Evolutionary conservation across 257 asterid species (phyloP).

Genomic region (Linaria vulgaris): DNA sequence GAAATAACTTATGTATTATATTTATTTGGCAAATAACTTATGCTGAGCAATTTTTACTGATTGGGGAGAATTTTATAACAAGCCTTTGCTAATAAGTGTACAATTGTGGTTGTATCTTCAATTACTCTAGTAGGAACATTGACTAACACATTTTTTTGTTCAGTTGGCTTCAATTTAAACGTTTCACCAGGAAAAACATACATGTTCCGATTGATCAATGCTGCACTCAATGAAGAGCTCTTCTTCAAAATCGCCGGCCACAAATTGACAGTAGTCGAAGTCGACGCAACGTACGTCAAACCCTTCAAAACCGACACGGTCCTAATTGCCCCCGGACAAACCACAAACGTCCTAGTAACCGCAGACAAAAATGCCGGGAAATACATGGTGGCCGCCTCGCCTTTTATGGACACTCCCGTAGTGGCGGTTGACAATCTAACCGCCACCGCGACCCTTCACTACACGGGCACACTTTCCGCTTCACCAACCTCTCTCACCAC

Average conservation of each 20-base stretch:
- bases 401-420: constrained; percentile 67
- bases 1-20: too few species aligned
- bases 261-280: constrained; percentile 77
- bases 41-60: too few species aligned
- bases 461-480: constrained; percentile 53
- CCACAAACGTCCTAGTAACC: constrained; percentile 67
- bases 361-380: constrained; percentile 56
- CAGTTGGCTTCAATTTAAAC: constrained; percentile 62
- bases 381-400: constrained; percentile 72
- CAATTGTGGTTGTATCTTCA: too few species aligned
- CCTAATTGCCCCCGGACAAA: constrained; percentile 79
- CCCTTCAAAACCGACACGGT: constrained; percentile 82
- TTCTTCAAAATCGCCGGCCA: constrained; percentile 92
- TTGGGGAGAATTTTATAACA: too few species aligned
- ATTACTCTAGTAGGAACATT: too few species aligned
- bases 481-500: constrained; percentile 42
- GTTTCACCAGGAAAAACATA: constrained; percentile 74
- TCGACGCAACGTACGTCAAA: constrained; percentile 83
- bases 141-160: not conserved
- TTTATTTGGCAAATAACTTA: too few species aligned
- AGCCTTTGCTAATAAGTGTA: too few species aligned
- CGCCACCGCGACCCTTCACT: constrained; percentile 81
- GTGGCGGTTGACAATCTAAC: constrained; percentile 77
- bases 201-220: constrained; percentile 80
- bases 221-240: constrained; percentile 91